Base-by-base conservation (phyloP, 1,284 basidiomycete species). In the Bjerkandera adusta region DNA sequence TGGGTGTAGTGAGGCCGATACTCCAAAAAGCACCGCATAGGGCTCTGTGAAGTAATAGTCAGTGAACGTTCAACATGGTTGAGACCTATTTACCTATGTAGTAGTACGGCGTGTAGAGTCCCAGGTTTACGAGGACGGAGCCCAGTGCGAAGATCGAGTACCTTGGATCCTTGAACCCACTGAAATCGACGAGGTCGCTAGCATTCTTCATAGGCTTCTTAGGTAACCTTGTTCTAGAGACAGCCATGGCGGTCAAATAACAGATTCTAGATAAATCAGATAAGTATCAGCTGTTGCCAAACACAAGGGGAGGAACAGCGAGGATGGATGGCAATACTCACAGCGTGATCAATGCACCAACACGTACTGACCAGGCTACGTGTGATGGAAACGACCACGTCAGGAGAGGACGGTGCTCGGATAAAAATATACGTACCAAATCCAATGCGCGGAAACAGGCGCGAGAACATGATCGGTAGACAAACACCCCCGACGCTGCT, bases 231-330 rank as follows among this genome's bases (percentile, higher is more conserved):
- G 44, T 30, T 29, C 36, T 38, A 18, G 44, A 38, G 27, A 46
- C 26, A 18, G 29, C 12, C 33, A 47, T 47, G 12, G 45, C 44
- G 18, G 26, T 33, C n/a, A 22, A 13, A 33, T 46, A 46, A 32
- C 44, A 46, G 15, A 46, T 38, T 36, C 44, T 46, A 21, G 16
- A 32, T 22, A 30, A 18, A 10, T 18, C 10, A 46, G 11, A 38
- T 46, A 39, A 46, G 44, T 22, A 46, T 46, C 44, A 46, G 44
- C 29, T 27, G 35, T 46, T 29, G 44, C 18, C 36, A 30, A 46
- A 46, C 15, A 27, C 10, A 21, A 11, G 8, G 40, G 27, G 15
- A 22, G 27, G n/a, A n/a, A n/a, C n/a, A n/a, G n/a, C n/a, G n/a
- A n/a, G n/a, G 33, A 13, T 38, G 22, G 16, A 27, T 18, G 13